A percentile compares a stretch with the other conserved stretches of the same genome.
These are phyloP conservation scores for Ophiostoma populinum DNA, from an alignment of 2,329 filamentous ascomycete genomes.

Conservation along the genomic window DNA sequence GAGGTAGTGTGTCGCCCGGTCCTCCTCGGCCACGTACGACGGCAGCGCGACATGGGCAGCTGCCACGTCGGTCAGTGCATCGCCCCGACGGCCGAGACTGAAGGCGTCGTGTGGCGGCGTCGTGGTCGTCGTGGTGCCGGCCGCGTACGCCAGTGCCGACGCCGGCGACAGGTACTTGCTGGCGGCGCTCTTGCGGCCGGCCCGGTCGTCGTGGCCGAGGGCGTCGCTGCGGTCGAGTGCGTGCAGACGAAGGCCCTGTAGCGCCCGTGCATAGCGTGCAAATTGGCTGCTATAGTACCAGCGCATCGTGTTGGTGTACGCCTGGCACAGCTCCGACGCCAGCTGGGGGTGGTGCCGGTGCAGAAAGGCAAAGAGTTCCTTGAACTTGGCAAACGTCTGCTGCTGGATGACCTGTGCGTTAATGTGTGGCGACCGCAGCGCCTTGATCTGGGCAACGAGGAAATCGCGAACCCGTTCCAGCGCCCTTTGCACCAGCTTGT, in stretches of 20 bases:
- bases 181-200: slow-evolving; percentile 22
- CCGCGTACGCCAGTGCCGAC: not conserved
- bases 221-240: slow-evolving; percentile 67
- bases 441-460: slow-evolving; percentile 85
- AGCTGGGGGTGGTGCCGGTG: slow-evolving; percentile 67
- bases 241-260: slow-evolving; percentile 75
- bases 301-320: slow-evolving; percentile 95
- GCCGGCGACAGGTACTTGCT: slow-evolving; percentile 16
- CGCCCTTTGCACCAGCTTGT: slow-evolving; percentile 64
- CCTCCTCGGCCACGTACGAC: slow-evolving; percentile 82
- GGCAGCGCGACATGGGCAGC: slow-evolving; percentile 64
- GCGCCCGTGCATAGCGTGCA: slow-evolving; percentile 63
- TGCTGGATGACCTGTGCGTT: slow-evolving; percentile 96
- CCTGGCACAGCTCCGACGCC: slow-evolving; percentile 75
- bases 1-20: slow-evolving; percentile 61
- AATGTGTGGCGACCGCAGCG: slow-evolving; percentile 82
- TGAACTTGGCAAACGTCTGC: slow-evolving; percentile 75
- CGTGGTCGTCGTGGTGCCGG: not conserved
- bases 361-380: slow-evolving; percentile 74
- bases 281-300: slow-evolving; percentile 97
- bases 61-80: slow-evolving; percentile 57
- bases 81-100: slow-evolving; percentile 70
- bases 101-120: slow-evolving; percentile 66
- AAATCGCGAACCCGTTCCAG: slow-evolving; percentile 88
- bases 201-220: slow-evolving; percentile 58